These are phyloP conservation scores for Zygoascus sp. DNA, from an alignment of 1,139 yeast genomes.

Conservation along the genomic window DNA sequence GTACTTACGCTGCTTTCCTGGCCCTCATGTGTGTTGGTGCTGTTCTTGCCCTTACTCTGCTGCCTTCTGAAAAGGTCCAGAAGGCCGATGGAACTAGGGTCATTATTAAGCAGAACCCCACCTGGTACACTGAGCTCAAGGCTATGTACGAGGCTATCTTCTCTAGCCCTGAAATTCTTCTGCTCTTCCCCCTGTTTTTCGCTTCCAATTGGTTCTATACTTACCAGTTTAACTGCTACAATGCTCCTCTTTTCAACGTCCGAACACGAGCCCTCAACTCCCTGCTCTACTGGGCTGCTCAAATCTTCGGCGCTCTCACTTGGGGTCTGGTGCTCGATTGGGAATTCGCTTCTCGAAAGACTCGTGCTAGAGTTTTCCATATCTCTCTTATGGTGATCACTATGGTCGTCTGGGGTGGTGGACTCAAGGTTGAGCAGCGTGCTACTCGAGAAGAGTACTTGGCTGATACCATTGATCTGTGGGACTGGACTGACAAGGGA, in stretches of 20 bases:
- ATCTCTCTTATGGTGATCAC: conserved; percentile 40
- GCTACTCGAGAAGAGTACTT: conserved; percentile 34
- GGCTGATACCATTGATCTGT: conserved; percentile 35
- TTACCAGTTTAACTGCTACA: conserved; percentile 54
- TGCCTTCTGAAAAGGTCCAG: conserved; percentile 49
- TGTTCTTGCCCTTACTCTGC: conserved; percentile 43
- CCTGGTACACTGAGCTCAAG: conserved; percentile 44
- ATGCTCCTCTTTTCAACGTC: conserved; percentile 51
- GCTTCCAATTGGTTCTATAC: conserved; percentile 63
- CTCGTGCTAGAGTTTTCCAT: conserved; percentile 48
- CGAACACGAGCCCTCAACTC: conserved; percentile 59
- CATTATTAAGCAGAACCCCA: conserved; percentile 42
- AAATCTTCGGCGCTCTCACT: conserved; percentile 51
- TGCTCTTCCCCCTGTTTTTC: conserved; percentile 56
- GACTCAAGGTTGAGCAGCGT: conserved; percentile 45
- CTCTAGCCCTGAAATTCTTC: conserved; percentile 42
- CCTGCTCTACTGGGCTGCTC: conserved; percentile 54
- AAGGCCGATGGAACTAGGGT: conserved; percentile 52
- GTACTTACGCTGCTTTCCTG: conserved; percentile 55
- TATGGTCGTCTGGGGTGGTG: conserved; percentile 58
- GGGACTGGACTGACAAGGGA: conserved; percentile 36
- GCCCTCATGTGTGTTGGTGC: conserved; percentile 50
- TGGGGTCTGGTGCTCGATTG: conserved; percentile 48
- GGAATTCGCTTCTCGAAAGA: conserved; percentile 40
- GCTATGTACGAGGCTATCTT: conserved; percentile 41